Evolutionary conservation across 257 asterid genomes (phyloP).

Genomic region (Gynochthodes officinalis): DNA sequence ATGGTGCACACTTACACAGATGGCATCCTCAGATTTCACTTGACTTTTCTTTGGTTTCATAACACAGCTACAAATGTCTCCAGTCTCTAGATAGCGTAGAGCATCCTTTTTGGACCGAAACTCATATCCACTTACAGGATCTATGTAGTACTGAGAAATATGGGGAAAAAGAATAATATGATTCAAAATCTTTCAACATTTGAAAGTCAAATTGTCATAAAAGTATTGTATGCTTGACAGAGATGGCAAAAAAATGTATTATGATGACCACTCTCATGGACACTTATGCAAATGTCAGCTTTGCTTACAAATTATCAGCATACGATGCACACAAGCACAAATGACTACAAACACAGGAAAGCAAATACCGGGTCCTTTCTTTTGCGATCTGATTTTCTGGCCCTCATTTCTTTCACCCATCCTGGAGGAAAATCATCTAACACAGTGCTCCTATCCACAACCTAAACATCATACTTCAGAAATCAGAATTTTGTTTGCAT

Average conservation of each 20-base stretch:
- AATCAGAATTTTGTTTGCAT: slow-evolving; percentile 2
- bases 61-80: slow-evolving; percentile 45
- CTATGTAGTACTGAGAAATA: slow-evolving; percentile 56
- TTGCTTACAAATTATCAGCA: background rate
- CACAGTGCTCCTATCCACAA: slow-evolving; percentile 18
- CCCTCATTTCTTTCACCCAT: slow-evolving; percentile 58
- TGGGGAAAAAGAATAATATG: background rate
- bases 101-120: slow-evolving; percentile 66
- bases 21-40: slow-evolving; percentile 3
- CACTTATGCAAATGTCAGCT: background rate
- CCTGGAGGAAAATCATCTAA: slow-evolving; percentile 63
- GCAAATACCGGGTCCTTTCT: slow-evolving; percentile 56
- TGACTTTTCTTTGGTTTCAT: slow-evolving; percentile 42
- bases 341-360: background rate
- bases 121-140: slow-evolving; percentile 55
- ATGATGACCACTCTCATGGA: background rate
- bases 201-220: background rate
- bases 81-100: slow-evolving; percentile 50
- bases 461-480: slow-evolving; percentile 17
- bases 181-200: background rate
- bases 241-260: background rate
- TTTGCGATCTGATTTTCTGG: slow-evolving; percentile 37
- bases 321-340: background rate
- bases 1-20: slow-evolving; percentile 36
- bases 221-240: background rate